Percentiles rank a stretch among this genome's conserved stretches.
These are phyloP conservation scores for Gnaphalium uliginosum DNA, from an alignment of 129 eudicot species.

Conservation along the genomic window DNA sequence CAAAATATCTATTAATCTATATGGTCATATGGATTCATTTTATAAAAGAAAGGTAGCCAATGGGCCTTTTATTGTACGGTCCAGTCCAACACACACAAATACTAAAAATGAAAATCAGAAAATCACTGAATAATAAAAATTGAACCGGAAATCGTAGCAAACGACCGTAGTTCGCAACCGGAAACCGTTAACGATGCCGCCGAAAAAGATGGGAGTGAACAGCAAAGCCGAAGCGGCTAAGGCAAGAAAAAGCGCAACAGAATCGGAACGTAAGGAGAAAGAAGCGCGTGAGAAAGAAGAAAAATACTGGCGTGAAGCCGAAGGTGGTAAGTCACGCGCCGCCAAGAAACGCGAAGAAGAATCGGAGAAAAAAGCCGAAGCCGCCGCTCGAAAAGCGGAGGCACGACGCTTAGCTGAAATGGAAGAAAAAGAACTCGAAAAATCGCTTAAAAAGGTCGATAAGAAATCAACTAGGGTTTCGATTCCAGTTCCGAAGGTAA, in stretches of 20 bases:
- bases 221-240: slow-evolving; percentile 79
- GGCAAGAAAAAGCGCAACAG: slow-evolving; percentile 56
- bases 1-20: no score
- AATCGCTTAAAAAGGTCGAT: slow-evolving; percentile 67
- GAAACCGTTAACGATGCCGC: slow-evolving; percentile 45
- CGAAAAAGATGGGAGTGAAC: slow-evolving; percentile 93
- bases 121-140: background rate
- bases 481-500: slow-evolving; percentile 81
- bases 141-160: background rate
- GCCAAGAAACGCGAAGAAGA: slow-evolving; percentile 96
- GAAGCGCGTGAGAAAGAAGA: slow-evolving; percentile 76
- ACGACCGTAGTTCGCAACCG: background rate
- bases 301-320: slow-evolving; percentile 95
- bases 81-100: no score
- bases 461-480: slow-evolving; percentile 80
- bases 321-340: slow-evolving; percentile 83
- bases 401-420: slow-evolving; percentile 74
- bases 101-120: no score
- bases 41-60: no score
- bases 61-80: no score
- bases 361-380: slow-evolving; percentile 87
- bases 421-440: slow-evolving; percentile 84
- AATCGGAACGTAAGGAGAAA: slow-evolving; percentile 78
- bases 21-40: no score
- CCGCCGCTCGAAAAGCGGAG: slow-evolving; percentile 80